These are phyloP conservation scores for Colletotrichum sp. DNA, from an alignment of 2,329 filamentous ascomycete genomes.

Conservation along the genomic window DNA sequence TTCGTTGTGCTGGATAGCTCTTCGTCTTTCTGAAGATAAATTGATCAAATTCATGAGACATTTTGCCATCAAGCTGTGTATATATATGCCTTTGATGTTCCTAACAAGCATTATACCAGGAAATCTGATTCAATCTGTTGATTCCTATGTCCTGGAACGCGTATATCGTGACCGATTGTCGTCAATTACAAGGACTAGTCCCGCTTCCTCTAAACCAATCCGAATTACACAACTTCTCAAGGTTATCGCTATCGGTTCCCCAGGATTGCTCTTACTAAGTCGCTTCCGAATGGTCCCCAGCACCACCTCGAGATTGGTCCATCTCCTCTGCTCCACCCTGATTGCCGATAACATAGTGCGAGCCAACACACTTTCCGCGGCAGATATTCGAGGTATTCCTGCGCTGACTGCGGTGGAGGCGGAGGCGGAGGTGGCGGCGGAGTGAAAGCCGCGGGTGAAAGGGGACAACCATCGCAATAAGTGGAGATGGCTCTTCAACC, in stretches of 20 bases:
- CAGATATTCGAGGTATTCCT: neutral
- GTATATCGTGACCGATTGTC: neutral
- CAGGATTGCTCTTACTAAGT: neutral
- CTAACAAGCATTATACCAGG: neutral
- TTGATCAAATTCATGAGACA: neutral
- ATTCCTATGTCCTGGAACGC: neutral
- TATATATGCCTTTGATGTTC: neutral
- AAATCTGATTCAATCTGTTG: neutral
- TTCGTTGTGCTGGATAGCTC: neutral
- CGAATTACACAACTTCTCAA: neutral
- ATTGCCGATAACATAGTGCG: neutral
- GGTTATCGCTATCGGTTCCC: neutral
- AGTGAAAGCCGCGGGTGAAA: neutral
- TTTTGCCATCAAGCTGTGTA: neutral
- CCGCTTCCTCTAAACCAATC: neutral
- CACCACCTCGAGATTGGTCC: neutral
- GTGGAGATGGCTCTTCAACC: neutral
- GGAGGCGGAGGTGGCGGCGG: slow-evolving; percentile 10
- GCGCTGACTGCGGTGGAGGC: neutral
- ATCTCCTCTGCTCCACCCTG: neutral
- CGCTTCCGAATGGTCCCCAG: neutral
- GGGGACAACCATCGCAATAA: neutral
- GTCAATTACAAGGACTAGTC: neutral
- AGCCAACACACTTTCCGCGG: neutral
- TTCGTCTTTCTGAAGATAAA: neutral